These are phyloP conservation scores for Panaeolus cyanescens DNA, from an alignment of 768 basidiomycete genomes.

Conservation along the genomic window DNA sequence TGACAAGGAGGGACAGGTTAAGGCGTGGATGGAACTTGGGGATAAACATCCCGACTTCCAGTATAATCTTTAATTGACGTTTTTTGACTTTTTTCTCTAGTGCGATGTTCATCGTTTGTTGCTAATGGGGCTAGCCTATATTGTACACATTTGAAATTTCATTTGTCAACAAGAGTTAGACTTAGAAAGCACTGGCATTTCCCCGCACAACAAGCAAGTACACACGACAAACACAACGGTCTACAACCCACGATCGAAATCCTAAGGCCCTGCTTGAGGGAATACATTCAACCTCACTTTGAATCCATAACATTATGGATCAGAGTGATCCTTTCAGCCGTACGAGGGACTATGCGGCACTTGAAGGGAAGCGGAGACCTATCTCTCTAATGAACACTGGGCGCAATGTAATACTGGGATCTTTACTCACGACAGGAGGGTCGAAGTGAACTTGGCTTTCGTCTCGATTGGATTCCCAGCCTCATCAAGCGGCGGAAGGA, in stretches of 20 bases:
- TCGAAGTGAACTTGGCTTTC: conserved; percentile 1
- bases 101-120: neutral
- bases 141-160: too few species aligned
- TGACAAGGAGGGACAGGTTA: conserved; percentile 20
- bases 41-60: conserved; percentile 5
- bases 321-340: conserved; percentile 15
- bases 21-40: conserved; percentile 3
- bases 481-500: conserved; percentile 25
- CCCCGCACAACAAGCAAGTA: too few species aligned
- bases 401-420: neutral
- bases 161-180: too few species aligned
- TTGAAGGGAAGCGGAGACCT: conserved; percentile 28
- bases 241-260: too few species aligned
- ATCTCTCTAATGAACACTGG: neutral
- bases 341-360: conserved; percentile 26
- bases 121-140: too few species aligned
- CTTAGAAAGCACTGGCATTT: too few species aligned
- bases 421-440: conserved; percentile 1
- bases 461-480: conserved; percentile 13
- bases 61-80: conserved; percentile 1
- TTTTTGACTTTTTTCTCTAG: neutral
- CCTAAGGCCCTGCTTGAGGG: too few species aligned
- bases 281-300: neutral
- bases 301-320: conserved; percentile 9
- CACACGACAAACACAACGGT: too few species aligned